Evolutionary conservation across 2,329 filamentous ascomycete genomes (phyloP).

Genomic region (Nannizziopsis barbatae): DNA sequence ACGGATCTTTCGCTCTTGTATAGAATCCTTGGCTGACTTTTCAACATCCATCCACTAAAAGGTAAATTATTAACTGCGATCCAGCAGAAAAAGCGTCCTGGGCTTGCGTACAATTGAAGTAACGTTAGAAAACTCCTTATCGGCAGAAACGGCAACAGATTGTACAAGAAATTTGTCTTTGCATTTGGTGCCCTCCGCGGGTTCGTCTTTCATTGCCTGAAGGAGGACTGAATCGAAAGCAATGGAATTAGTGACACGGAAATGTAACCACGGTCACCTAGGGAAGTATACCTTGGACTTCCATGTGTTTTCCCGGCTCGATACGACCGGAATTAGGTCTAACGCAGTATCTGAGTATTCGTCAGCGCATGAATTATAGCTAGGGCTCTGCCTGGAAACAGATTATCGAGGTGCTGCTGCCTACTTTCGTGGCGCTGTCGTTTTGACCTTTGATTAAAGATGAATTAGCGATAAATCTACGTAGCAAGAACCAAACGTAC

Average conservation of each 20-base stretch:
- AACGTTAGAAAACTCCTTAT: slow-evolving; percentile 74
- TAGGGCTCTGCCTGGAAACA: background rate
- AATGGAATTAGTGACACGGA: background rate
- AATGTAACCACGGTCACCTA: background rate
- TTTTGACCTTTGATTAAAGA: slow-evolving; percentile 65
- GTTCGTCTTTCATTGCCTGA: slow-evolving; percentile 96
- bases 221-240: slow-evolving; percentile 58
- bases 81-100: slow-evolving; percentile 1
- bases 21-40: slow-evolving; percentile 60
- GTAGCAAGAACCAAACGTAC: slow-evolving; percentile 25
- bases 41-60: slow-evolving; percentile 63
- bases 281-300: slow-evolving; percentile 63
- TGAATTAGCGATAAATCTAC: background rate
- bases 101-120: slow-evolving; percentile 58
- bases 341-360: slow-evolving; percentile 71
- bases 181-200: slow-evolving; percentile 74
- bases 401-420: slow-evolving; percentile 26
- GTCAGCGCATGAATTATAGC: slow-evolving; percentile 12
- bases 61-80: slow-evolving; percentile 15
- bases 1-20: slow-evolving; percentile 92
- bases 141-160: slow-evolving; percentile 69
- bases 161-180: slow-evolving; percentile 97
- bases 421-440: slow-evolving; percentile 96
- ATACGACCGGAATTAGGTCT: slow-evolving; percentile 94
- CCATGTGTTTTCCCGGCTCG: slow-evolving; percentile 77